Base-by-base conservation (phyloP, 257 asterid genomes). In the Marsdenia floribunda region DNA sequence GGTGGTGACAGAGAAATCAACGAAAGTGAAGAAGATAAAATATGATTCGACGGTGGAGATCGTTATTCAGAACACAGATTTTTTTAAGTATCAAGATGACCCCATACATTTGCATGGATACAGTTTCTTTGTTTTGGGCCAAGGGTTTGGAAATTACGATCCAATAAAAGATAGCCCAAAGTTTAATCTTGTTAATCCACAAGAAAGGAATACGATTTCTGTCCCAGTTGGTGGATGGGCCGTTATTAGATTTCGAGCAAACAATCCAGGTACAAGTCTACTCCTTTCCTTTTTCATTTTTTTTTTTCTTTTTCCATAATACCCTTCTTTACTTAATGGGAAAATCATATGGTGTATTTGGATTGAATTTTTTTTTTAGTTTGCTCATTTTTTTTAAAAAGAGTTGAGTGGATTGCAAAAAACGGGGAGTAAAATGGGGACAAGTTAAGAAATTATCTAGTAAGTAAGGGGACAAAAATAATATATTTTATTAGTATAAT, bases 61-160 rank as follows among this genome's bases (percentile, higher is more conserved):
- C 24, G 75, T 71, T 16, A 22, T 71, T 16, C 75, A 71, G 33
- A 54, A 71, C 33, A 65, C 50, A 11, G n/a, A 42, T 4, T 14
- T 65, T 3, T 2, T 65, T 0, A 35, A 11, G 11, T 6, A 35
- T 13, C 47, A 65, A 33, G 9, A 16, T 37, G 50, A 65, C 49
- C 70, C 70, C 2, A 37, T 65, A n/a, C 70, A 65, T n/a, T 65
- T 65, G 70, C 70, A 65, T 65, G 70, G 70, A 37, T 35, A 10
- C 24, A 65, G 37, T n/a, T 65, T 65, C 46, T 65, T 35, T 65
- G 44, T 65, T 65, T 65, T 65, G 24, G 70, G 50, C 5, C 70
- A 65, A 65, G 70, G 50, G n/a, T 65, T 65, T 37, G 70, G 70
- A 3, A 65, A 65, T 42, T 65, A 33, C 5, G 13, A 65, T 18